phyloP scores from a whole-genome alignment of 179 eudicot species.

The Silene coronaria region DNA sequence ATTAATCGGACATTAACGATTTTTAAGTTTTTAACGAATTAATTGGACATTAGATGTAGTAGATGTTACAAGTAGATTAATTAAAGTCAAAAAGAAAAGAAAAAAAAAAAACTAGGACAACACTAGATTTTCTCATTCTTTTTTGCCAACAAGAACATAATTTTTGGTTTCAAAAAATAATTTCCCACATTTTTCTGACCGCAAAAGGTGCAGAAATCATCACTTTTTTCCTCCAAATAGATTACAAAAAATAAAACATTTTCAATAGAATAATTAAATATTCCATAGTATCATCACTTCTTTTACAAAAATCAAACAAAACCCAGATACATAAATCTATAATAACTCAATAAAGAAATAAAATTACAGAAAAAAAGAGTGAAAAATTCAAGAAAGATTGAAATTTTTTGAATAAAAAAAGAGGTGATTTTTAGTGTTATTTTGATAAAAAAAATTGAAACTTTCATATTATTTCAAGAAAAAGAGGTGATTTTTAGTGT shows the following conservation, averaged over 20 bases:
- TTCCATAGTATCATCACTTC: background rate
- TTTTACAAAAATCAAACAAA: constrained; percentile 1
- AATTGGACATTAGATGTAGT: too few species aligned
- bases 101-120: background rate
- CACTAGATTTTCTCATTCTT: background rate
- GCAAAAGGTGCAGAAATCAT: constrained; percentile 31
- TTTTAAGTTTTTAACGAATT: background rate
- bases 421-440: background rate
- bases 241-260: background rate
- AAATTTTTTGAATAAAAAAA: too few species aligned
- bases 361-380: background rate
- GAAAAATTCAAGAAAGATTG: background rate
- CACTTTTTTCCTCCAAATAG: constrained; percentile 14
- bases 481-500: background rate
- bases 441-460: constrained; percentile 2
- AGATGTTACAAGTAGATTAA: background rate
- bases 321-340: background rate
- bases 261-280: background rate
- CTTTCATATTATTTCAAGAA: background rate
- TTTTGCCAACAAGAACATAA: constrained; percentile 26
- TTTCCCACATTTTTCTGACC: constrained; percentile 16
- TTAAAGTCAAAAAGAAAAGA: background rate
- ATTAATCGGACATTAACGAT: background rate
- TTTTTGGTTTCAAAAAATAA: constrained; percentile 23
- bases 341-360: background rate